Evolutionary conservation across 805 yeast genomes (phyloP).

Genomic region (Spathaspora arborariae): DNA sequence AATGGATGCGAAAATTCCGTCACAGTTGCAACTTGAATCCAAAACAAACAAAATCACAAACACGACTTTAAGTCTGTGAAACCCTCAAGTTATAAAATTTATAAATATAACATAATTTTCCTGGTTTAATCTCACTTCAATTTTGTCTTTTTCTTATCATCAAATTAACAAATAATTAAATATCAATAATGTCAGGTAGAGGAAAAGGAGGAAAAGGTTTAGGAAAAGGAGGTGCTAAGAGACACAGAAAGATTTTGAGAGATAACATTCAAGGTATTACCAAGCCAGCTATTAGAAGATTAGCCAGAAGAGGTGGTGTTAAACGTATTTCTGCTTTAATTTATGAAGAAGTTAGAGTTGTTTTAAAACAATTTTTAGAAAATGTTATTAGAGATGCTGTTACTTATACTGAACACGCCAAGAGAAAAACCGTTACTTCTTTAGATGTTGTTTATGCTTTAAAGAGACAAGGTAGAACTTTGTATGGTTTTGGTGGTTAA

Average conservation of each 20-base stretch:
- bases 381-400: slow-evolving; percentile 98
- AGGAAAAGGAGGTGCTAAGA: slow-evolving; percentile 99
- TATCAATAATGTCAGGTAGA: slow-evolving; percentile 83
- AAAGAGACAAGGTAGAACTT: slow-evolving; percentile 99
- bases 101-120: slow-evolving; percentile 1
- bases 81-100: not conserved
- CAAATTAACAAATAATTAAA: slow-evolving; percentile 2
- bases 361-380: slow-evolving; percentile 92
- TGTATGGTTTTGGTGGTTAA: slow-evolving; percentile 99
- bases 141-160: slow-evolving; percentile 5
- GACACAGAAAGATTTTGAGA: slow-evolving; percentile 99
- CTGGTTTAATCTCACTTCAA: too few relatives aligned
- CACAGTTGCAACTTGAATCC: not conserved
- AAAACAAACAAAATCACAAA: slow-evolving; percentile 2
- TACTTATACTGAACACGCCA: slow-evolving; percentile 99
- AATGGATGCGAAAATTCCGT: not conserved
- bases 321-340: slow-evolving; percentile 99
- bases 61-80: not conserved
- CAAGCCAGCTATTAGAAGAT: slow-evolving; percentile 99
- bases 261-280: slow-evolving; percentile 99
- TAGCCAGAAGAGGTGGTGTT: slow-evolving; percentile 99
- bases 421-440: slow-evolving; percentile 99
- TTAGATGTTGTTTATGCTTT: slow-evolving; percentile 98
- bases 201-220: slow-evolving; percentile 99
- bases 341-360: slow-evolving; percentile 98